Conservation (phyloP, 1,284 basidiomycete species). For the Ustilago curta region DNA sequence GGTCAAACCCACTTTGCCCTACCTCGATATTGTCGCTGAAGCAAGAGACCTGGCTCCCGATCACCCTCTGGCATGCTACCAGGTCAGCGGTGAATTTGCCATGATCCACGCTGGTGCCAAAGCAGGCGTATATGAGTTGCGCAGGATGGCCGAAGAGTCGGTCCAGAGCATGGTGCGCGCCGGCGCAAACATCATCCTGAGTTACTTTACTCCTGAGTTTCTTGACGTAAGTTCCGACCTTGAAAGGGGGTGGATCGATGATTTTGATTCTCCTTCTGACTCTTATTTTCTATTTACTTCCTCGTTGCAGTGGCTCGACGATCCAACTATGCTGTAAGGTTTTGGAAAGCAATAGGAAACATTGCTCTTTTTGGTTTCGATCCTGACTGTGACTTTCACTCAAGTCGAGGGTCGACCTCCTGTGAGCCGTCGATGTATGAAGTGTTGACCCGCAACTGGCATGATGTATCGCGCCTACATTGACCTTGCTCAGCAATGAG, state of each 20-base stretch:
- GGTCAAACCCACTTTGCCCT: slow-evolving; percentile 96
- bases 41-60: slow-evolving; percentile 84
- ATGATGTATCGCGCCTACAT: background rate
- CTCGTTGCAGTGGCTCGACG: slow-evolving; percentile 41
- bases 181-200: slow-evolving; percentile 88
- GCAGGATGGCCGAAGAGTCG: slow-evolving; percentile 92
- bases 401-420: background rate
- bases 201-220: slow-evolving; percentile 96
- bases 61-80: slow-evolving; percentile 90
- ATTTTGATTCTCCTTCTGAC: background rate
- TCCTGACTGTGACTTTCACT: background rate
- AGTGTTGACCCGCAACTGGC: background rate
- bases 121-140: slow-evolving; percentile 91
- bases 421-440: background rate
- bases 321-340: slow-evolving; percentile 32
- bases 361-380: background rate
- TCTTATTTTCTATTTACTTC: background rate
- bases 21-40: slow-evolving; percentile 94
- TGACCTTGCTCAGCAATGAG: background rate
- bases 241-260: background rate
- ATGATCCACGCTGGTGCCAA: slow-evolving; percentile 94
- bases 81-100: slow-evolving; percentile 84
- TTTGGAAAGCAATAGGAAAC: background rate
- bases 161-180: slow-evolving; percentile 90
- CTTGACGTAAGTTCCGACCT: slow-evolving; percentile 50